Evolutionary conservation across 75 land plant genomes (phyloP).

Genomic region (Pinus taeda): DNA sequence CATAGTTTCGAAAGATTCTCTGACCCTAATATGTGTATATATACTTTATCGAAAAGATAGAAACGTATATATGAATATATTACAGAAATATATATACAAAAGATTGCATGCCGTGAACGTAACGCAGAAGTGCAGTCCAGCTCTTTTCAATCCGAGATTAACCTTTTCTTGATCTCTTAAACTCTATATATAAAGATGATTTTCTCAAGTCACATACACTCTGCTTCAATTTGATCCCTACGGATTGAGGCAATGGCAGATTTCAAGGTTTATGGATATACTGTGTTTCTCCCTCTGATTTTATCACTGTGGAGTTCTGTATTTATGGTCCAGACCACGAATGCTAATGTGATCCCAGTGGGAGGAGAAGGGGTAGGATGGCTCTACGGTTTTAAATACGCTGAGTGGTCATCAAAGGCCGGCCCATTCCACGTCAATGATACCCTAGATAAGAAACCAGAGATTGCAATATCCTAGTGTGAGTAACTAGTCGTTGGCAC

Average conservation of each 20-base stretch:
- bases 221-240: too few species aligned
- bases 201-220: not conserved
- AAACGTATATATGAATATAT: too few species aligned
- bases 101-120: not conserved
- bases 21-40: too few species aligned
- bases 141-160: not conserved
- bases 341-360: constrained; percentile 7
- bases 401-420: constrained; percentile 9
- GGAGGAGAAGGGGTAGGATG: constrained; percentile 13
- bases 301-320: not conserved
- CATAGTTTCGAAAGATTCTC: too few species aligned
- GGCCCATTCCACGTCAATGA: constrained; percentile 12
- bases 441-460: constrained; percentile 9
- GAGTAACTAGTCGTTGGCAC: too few species aligned
- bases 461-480: too few species aligned
- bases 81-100: too few species aligned
- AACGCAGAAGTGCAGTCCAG: not conserved
- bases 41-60: too few species aligned
- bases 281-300: not conserved
- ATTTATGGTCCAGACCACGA: not conserved
- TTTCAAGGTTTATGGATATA: not conserved
- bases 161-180: not conserved
- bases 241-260: not conserved
- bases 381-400: constrained; percentile 15
- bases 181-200: not conserved